A percentile compares a stretch with the other conserved stretches of the same genome.
Conservation (phyloP, 306 rosid genomes). For the Rosa chinensis region DNA sequence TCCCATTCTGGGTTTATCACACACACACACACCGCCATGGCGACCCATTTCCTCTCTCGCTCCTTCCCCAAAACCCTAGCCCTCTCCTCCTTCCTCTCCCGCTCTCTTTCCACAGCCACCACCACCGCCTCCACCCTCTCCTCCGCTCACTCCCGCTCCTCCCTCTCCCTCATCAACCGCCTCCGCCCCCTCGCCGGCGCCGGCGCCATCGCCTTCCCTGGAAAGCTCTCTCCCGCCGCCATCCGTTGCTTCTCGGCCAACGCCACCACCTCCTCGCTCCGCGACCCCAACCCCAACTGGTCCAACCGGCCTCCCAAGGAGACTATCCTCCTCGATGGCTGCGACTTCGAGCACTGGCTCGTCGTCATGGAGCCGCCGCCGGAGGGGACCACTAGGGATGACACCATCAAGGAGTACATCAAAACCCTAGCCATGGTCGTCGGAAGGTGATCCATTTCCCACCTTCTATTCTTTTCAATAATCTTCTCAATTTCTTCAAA, state of each 20-base stretch:
- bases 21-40: conserved; percentile 41
- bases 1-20: conserved; percentile 35
- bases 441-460: conserved; percentile 65
- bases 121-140: conserved; percentile 29
- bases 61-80: conserved; percentile 54
- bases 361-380: conserved; percentile 88
- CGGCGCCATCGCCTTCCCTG: conserved; percentile 22
- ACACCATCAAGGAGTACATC: conserved; percentile 72
- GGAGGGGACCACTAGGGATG: conserved; percentile 68
- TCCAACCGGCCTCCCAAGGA: conserved; percentile 93
- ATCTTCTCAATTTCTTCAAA: neutral
- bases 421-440: conserved; percentile 66
- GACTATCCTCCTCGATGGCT: conserved; percentile 90
- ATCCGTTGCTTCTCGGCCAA: conserved; percentile 59
- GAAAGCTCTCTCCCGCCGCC: conserved; percentile 17
- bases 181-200: conserved; percentile 66
- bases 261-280: conserved; percentile 80
- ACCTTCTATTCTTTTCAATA: neutral
- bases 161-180: conserved; percentile 50
- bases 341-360: conserved; percentile 98
- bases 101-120: conserved; percentile 48
- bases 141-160: conserved; percentile 27
- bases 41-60: conserved; percentile 56
- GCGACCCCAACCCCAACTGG: conserved; percentile 92
- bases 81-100: conserved; percentile 47